phyloP scores from a whole-genome alignment of 495 filamentous ascomycete genomes.

The Penicillium daleae region DNA sequence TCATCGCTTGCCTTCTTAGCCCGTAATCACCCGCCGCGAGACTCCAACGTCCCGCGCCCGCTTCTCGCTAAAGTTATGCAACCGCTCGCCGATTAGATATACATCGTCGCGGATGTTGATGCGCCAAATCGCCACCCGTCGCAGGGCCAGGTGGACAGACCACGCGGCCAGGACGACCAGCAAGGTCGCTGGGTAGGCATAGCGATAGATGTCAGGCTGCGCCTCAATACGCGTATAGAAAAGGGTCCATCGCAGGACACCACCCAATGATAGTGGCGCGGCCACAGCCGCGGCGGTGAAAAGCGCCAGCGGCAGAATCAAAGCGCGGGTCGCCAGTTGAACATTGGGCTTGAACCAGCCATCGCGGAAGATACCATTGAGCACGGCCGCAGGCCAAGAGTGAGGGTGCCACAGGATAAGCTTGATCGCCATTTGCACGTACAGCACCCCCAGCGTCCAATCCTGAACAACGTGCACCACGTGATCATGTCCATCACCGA shows the following conservation, averaged over 20 bases:
- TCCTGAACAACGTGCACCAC: conserved; percentile 88
- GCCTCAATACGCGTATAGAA: conserved; percentile 47
- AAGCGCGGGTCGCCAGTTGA: conserved; percentile 74
- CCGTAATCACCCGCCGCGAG: conserved; percentile 44
- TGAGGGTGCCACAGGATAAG: conserved; percentile 64
- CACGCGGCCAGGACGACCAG: conserved; percentile 49
- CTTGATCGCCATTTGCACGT: conserved; percentile 82
- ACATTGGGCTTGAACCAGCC: conserved; percentile 85
- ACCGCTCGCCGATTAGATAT: conserved; percentile 89
- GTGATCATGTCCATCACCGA: conserved; percentile 59
- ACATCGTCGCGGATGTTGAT: conserved; percentile 88
- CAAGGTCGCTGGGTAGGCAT: conserved; percentile 68
- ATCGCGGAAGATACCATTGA: conserved; percentile 73
- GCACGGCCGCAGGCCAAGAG: conserved; percentile 71
- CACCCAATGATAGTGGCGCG: conserved; percentile 58
- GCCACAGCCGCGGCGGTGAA: conserved; percentile 61
- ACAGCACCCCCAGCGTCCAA: conserved; percentile 92
- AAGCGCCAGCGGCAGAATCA: conserved; percentile 73
- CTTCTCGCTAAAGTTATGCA: conserved; percentile 87
- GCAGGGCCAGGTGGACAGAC: conserved; percentile 46
- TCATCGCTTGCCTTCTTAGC: conserved; percentile 18
- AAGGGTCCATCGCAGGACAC: conserved; percentile 45
- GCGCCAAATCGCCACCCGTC: conserved; percentile 73
- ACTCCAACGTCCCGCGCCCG: conserved; percentile 48
- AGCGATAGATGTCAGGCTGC: conserved; percentile 66